Evolutionary conservation across 192 early-diverging fungal species (phyloP).

Genomic region (Entomortierella parvispora): DNA sequence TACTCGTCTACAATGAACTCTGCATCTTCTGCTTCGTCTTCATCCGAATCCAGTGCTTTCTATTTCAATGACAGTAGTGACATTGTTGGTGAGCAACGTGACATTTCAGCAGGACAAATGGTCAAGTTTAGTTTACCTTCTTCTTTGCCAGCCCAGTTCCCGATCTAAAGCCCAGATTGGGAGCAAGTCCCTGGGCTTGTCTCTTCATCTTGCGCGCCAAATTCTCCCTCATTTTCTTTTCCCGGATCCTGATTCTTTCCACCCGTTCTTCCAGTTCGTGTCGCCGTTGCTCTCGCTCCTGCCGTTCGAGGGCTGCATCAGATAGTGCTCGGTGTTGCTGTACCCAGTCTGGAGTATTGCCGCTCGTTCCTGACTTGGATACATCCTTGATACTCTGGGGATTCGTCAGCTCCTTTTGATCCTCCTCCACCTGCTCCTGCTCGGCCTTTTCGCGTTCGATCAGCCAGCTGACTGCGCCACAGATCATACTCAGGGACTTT

Average conservation of each 20-base stretch:
- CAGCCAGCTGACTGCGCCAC: slow-evolving; percentile 87
- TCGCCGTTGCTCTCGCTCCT: slow-evolving; percentile 34
- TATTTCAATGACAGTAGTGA: neutral
- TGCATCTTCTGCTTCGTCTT: slow-evolving; percentile 44
- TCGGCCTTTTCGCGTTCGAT: slow-evolving; percentile 58
- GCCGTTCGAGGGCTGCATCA: slow-evolving; percentile 12
- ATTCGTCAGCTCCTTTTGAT: neutral
- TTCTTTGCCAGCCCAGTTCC: slow-evolving; percentile 6
- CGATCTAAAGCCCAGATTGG: neutral
- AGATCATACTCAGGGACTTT: slow-evolving; percentile 90
- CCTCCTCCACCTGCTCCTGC: slow-evolving; percentile 3
- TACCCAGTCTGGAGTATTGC: slow-evolving; percentile 55
- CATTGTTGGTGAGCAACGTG: too few relatives aligned
- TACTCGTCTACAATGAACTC: slow-evolving; percentile 71
- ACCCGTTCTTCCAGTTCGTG: slow-evolving; percentile 51
- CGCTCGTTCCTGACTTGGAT: neutral
- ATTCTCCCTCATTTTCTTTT: slow-evolving; percentile 44
- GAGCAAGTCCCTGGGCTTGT: slow-evolving; percentile 10
- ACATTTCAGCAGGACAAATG: neutral
- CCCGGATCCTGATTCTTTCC: slow-evolving; percentile 40
- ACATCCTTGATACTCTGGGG: neutral
- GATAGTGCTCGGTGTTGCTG: slow-evolving; percentile 28
- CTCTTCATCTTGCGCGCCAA: slow-evolving; percentile 27
- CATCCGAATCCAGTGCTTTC: slow-evolving; percentile 25
- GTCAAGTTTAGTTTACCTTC: slow-evolving; percentile 11